Conservation (phyloP, 352 stramenopile species). For the Pythium graminicola region DNA sequence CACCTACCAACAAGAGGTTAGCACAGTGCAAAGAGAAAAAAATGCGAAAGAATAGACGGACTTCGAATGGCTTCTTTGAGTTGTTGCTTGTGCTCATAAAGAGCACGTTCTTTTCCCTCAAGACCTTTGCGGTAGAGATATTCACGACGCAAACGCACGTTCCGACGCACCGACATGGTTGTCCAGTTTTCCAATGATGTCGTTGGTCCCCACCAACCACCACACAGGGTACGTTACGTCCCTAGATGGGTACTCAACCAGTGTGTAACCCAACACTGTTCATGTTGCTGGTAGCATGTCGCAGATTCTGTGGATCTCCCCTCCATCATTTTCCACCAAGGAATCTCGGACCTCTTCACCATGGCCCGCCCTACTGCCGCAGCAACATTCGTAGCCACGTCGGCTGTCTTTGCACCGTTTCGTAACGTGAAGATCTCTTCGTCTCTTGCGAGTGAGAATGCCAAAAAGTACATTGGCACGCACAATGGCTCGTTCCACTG, state of each 20-base stretch:
- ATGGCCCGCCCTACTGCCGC: slow-evolving; percentile 68
- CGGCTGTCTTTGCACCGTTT: slow-evolving; percentile 57
- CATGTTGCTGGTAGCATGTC: too few relatives aligned
- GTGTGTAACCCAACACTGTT: too few relatives aligned
- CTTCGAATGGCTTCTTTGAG: slow-evolving; percentile 91
- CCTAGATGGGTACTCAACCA: too few relatives aligned
- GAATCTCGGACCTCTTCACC: not conserved
- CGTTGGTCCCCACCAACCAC: too few relatives aligned
- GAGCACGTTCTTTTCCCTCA: slow-evolving; percentile 91
- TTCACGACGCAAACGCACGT: slow-evolving; percentile 97
- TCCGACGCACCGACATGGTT: slow-evolving; percentile 87
- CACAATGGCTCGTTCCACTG: slow-evolving; percentile 98
- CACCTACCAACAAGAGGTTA: slow-evolving; percentile 28
- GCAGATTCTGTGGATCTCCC: too few relatives aligned
- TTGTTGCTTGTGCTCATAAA: slow-evolving; percentile 97
- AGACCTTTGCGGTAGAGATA: slow-evolving; percentile 99
- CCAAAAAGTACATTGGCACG: slow-evolving; percentile 93
- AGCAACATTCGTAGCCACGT: slow-evolving; percentile 53
- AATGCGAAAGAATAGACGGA: too few relatives aligned
- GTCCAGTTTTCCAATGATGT: too few relatives aligned
- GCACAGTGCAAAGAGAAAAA: too few relatives aligned
- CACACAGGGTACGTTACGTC: too few relatives aligned
- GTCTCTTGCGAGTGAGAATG: slow-evolving; percentile 24
- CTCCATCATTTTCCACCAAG: too few relatives aligned
- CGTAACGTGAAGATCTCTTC: slow-evolving; percentile 48